Percentiles rank a stretch among this genome's conserved stretches.
phyloP scores from a whole-genome alignment of 192 early-diverging fungal species.

The Endogone sp. region DNA sequence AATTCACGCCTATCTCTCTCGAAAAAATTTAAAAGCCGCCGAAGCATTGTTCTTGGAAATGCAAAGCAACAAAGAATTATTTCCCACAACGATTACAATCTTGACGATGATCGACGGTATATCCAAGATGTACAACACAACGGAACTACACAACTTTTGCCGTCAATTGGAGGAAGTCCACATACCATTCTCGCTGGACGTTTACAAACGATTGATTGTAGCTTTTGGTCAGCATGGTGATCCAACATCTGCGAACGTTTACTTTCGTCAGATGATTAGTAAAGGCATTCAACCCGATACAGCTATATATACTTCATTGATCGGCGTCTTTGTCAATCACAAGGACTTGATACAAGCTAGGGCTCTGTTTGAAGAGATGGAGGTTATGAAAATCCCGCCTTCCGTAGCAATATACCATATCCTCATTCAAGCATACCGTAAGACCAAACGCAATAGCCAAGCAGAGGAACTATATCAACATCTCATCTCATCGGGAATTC shows the following conservation, averaged over 20 bases:
- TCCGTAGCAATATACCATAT: not conserved
- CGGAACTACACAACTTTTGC: conserved; percentile 10
- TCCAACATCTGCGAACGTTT: not conserved
- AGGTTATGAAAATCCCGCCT: not conserved
- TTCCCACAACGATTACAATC: conserved; percentile 3
- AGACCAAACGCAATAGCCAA: not conserved
- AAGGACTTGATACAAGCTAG: not conserved
- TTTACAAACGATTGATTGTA: conserved; percentile 15
- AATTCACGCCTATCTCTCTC: conserved; percentile 10
- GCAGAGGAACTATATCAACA: conserved; percentile 6
- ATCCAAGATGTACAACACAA: not conserved
- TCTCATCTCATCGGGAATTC: not conserved
- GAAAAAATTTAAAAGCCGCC: conserved; percentile 9
- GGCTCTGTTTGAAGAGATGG: conserved; percentile 22
- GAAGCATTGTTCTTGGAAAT: conserved; percentile 11
- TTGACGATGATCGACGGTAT: conserved; percentile 22
- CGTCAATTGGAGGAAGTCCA: not conserved
- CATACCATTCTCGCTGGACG: not conserved
- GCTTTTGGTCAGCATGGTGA: conserved; percentile 5
- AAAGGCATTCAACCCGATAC: not conserved
- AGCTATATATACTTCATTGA: conserved; percentile 22
- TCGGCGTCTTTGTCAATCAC: conserved; percentile 4
- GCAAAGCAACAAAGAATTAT: not conserved
- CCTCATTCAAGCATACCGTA: conserved; percentile 6
- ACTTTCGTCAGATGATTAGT: not conserved